Percentiles rank a stretch among this genome's conserved stretches.
phyloP scores from a whole-genome alignment of 2,329 filamentous ascomycete genomes.

The Neopestalotiopsis sp. region DNA sequence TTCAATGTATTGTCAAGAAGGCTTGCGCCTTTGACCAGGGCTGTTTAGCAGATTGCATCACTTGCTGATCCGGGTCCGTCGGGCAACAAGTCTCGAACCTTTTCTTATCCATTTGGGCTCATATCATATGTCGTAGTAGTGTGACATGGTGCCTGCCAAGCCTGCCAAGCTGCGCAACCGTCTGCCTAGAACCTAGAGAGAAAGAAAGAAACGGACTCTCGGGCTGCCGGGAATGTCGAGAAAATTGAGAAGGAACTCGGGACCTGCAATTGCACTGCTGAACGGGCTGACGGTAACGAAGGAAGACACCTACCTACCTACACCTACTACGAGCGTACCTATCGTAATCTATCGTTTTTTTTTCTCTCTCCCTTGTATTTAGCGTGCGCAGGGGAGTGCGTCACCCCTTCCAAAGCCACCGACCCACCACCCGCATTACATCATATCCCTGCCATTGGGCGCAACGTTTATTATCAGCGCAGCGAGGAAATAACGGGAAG shows the following conservation, averaged over 20 bases:
- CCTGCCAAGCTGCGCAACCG: background rate
- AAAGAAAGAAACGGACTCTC: background rate
- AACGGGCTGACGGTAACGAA: background rate
- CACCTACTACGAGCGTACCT: background rate
- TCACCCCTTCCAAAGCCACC: background rate
- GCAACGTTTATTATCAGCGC: background rate
- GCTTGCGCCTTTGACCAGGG: background rate
- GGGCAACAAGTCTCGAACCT: background rate
- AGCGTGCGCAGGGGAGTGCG: background rate
- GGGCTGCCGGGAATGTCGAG: background rate
- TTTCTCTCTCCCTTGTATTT: background rate
- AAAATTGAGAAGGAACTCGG: background rate
- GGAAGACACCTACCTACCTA: too few relatives aligned
- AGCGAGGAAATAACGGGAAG: background rate
- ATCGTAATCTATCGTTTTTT: background rate
- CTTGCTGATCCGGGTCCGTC: background rate
- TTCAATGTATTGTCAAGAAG: too few relatives aligned
- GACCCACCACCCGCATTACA: constrained; percentile 1
- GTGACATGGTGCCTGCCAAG: background rate
- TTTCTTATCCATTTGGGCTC: background rate
- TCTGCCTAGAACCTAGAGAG: background rate
- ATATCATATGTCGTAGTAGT: background rate
- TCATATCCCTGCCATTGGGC: background rate
- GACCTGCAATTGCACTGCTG: background rate
- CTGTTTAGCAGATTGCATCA: background rate